phyloP scores from a whole-genome alignment of 1,284 basidiomycete genomes.

The Sanguinoderma infundibulare region DNA sequence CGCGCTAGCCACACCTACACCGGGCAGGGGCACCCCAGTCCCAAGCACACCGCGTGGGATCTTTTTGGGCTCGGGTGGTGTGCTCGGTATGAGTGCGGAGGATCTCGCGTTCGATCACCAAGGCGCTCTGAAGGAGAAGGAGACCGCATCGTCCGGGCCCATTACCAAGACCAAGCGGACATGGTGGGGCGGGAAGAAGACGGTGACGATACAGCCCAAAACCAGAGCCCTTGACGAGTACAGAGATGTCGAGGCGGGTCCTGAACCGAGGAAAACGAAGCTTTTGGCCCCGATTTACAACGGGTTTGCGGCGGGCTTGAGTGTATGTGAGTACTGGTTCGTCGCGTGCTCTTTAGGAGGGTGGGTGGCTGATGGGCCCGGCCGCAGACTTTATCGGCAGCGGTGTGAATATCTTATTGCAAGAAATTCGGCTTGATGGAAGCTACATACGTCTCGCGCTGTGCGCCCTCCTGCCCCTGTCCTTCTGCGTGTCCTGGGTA shows the following conservation, averaged over 20 bases:
- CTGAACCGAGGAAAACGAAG: constrained; percentile 41
- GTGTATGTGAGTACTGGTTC: constrained; percentile 34
- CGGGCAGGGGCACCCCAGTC: constrained; percentile 15
- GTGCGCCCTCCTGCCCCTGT: constrained; percentile 42
- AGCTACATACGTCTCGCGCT: constrained; percentile 49
- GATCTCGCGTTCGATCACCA: constrained; percentile 29
- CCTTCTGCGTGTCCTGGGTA: constrained; percentile 48
- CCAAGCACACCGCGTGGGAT: constrained; percentile 38
- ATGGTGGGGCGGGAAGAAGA: constrained; percentile 42
- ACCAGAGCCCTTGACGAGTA: constrained; percentile 27
- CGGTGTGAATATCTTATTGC: constrained; percentile 45
- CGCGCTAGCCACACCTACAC: constrained; percentile 6
- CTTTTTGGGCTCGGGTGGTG: constrained; percentile 21
- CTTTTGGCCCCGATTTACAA: constrained; percentile 52
- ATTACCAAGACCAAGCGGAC: constrained; percentile 37
- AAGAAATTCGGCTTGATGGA: constrained; percentile 51
- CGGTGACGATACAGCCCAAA: constrained; percentile 29
- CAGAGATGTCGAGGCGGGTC: constrained; percentile 34
- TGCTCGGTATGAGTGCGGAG: constrained; percentile 27
- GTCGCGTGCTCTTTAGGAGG: background rate
- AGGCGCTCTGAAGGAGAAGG: constrained; percentile 36
- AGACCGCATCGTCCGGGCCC: constrained; percentile 26
- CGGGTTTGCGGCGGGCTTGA: constrained; percentile 47
- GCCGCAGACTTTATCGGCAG: constrained; percentile 43
- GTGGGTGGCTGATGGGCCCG: background rate